A percentile compares a stretch with the other conserved stretches of the same genome.
Evolutionary conservation across 2,329 filamentous ascomycete species (phyloP).

Genomic region (Penicillium sp.): DNA sequence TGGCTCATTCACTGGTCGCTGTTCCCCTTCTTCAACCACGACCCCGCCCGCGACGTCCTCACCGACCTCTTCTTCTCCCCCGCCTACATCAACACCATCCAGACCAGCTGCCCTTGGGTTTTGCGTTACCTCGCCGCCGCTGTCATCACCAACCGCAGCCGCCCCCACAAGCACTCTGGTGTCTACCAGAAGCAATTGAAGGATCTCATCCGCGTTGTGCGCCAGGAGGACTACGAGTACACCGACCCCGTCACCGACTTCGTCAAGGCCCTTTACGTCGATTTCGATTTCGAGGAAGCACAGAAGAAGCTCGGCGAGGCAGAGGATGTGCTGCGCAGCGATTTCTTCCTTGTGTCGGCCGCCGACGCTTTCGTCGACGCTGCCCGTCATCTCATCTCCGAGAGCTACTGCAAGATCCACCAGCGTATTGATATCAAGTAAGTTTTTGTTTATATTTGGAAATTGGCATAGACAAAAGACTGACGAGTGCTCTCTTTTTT

Average conservation of each 20-base stretch:
- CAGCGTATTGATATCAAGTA: slow-evolving; percentile 93
- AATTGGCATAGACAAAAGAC: neutral
- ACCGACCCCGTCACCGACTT: slow-evolving; percentile 92
- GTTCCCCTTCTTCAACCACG: slow-evolving; percentile 98
- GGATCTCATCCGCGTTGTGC: slow-evolving; percentile 87
- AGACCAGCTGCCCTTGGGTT: slow-evolving; percentile 94
- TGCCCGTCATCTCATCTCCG: slow-evolving; percentile 90
- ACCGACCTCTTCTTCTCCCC: slow-evolving; percentile 96
- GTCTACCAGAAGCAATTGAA: slow-evolving; percentile 97
- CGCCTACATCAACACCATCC: slow-evolving; percentile 98
- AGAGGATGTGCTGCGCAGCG: slow-evolving; percentile 79
- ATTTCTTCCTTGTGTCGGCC: slow-evolving; percentile 86
- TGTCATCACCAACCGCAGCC: slow-evolving; percentile 84
- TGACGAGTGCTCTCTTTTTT: neutral
- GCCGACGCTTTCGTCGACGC: slow-evolving; percentile 87
- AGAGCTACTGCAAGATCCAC: slow-evolving; percentile 99
- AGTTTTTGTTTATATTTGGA: slow-evolving; percentile 11
- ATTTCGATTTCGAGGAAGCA: slow-evolving; percentile 95
- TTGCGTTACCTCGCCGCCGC: slow-evolving; percentile 87
- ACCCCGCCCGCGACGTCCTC: slow-evolving; percentile 77
- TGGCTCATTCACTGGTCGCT: slow-evolving; percentile 98
- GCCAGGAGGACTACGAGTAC: slow-evolving; percentile 97
- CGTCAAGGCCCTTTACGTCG: slow-evolving; percentile 87
- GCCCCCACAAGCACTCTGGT: slow-evolving; percentile 66
- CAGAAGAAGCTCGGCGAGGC: slow-evolving; percentile 77